These are phyloP conservation scores for Xylariaceae sp. DNA, from an alignment of 2,329 filamentous ascomycete species.

Conservation along the genomic window DNA sequence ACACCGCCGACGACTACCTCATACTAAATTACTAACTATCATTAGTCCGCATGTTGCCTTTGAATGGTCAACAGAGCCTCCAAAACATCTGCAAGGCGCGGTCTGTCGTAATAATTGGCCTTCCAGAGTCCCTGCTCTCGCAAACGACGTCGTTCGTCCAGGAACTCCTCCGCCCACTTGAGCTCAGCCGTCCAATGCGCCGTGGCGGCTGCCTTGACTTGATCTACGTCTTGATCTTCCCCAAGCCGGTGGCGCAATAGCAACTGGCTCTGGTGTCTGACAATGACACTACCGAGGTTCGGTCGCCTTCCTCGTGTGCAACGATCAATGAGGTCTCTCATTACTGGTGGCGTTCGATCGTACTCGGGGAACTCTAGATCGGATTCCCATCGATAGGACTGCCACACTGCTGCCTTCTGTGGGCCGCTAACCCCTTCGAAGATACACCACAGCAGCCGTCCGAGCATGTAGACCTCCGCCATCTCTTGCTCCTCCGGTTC, in stretches of 20 bases:
- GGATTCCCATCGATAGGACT: conserved; percentile 54
- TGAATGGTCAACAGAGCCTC: conserved; percentile 26
- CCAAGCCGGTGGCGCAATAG: conserved; percentile 37
- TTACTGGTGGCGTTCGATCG: conserved; percentile 39
- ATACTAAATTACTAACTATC: background rate
- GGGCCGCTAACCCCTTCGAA: conserved; percentile 57
- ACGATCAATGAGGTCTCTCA: conserved; percentile 45
- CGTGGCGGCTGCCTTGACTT: conserved; percentile 33
- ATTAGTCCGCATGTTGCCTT: conserved; percentile 7
- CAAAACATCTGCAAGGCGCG: conserved; percentile 42
- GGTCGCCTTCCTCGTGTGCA: conserved; percentile 47
- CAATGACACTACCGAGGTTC: conserved; percentile 41
- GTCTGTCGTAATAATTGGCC: conserved; percentile 47
- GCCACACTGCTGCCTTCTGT: conserved; percentile 52
- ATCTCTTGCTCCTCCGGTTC: conserved; percentile 48
- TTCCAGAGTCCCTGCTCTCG: conserved; percentile 41
- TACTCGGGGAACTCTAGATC: conserved; percentile 52
- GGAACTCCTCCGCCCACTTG: conserved; percentile 42
- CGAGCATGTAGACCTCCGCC: conserved; percentile 59
- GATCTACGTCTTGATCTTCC: conserved; percentile 33
- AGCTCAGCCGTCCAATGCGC: conserved; percentile 48
- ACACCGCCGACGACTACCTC: background rate
- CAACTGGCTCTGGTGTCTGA: conserved; percentile 42
- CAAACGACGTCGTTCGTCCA: conserved; percentile 37
- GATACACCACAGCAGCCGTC: conserved; percentile 56